A percentile compares a stretch with the other conserved stretches of the same genome.
phyloP scores from a whole-genome alignment of 2,329 filamentous ascomycete genomes.

The Diaporthe capsici region DNA sequence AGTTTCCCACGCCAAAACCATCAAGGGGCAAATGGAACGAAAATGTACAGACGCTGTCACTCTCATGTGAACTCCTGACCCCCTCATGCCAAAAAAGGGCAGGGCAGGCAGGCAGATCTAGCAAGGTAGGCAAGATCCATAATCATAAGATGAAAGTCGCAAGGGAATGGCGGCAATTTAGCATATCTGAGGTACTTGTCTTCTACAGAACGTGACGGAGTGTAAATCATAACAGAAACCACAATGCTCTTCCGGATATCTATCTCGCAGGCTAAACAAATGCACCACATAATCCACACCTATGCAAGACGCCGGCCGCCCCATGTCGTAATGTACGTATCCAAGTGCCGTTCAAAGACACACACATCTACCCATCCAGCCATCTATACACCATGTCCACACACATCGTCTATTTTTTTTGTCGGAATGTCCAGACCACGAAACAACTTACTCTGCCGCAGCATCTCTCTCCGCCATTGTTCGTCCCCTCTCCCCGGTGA shows the following conservation, averaged over 20 bases:
- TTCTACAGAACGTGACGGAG: background rate
- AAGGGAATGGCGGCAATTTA: background rate
- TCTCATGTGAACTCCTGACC: background rate
- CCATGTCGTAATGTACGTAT: background rate
- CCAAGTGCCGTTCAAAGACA: background rate
- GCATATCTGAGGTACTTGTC: background rate
- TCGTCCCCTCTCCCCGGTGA: slow-evolving; percentile 31
- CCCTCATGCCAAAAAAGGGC: too few species aligned
- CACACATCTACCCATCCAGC: background rate
- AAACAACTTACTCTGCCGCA: slow-evolving; percentile 14
- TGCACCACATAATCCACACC: background rate
- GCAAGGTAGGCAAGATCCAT: too few species aligned
- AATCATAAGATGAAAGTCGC: background rate
- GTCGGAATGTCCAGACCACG: background rate
- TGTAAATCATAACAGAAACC: background rate
- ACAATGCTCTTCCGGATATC: slow-evolving; percentile 13
- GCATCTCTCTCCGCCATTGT: slow-evolving; percentile 40
- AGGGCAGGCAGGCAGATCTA: background rate
- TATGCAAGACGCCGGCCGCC: slow-evolving; percentile 13
- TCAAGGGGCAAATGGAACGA: background rate
- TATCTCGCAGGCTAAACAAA: slow-evolving; percentile 10
- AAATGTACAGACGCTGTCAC: background rate
- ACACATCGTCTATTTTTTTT: background rate
- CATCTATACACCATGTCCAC: background rate
- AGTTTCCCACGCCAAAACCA: background rate